Evolutionary conservation across 257 asterid genomes (phyloP), one percentile per base, ranked within the genome.

Genomic region (Leonotis leonurus): DNA sequence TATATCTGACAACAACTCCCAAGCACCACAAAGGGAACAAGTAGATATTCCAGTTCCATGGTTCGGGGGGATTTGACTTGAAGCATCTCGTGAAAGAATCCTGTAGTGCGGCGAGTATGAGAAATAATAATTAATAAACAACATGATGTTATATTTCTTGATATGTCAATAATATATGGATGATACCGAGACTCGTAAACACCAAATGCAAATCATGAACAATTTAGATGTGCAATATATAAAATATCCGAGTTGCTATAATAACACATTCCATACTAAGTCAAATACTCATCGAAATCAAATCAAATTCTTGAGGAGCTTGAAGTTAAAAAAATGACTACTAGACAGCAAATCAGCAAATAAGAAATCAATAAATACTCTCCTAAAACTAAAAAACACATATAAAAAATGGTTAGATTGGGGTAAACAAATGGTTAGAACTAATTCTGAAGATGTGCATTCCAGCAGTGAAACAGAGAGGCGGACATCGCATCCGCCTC

Each of bases 1-100:
- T 85, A 76, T 93, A 93, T 87, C 99, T 78, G 73, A 89, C 86
- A 36, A 85, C 73, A 40, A 87, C 96, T 58, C 99, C 99, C 75
- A 87, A 65, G 71, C 99, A 93, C 99, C 99, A 89, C 70, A 93
- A 69, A 35, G 99, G 99, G 75, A 93, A 93, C 80, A 93, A 79
- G 79, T 93, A 82, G 54, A 82, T 57, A 64, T 89, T 93, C 99
- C 97, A 93, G 77, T 87, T 89, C 97, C 99, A 89, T 13, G 97
- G 97, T 52, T 89, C 96, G 25, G 97, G 95, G 58, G 97, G 86
- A 80, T 83, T 89, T 22, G 97, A 93, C 86, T 93, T 89, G 82
- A 89, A 93, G 81, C 99, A 93, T 78, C 96, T 78, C 0, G 95
- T 89, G 79, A 93, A 93, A 52, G 95, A 87, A 67, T 93, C 99